phyloP scores from a whole-genome alignment of 768 basidiomycete genomes.

The Suillus fuscotomentosus region DNA sequence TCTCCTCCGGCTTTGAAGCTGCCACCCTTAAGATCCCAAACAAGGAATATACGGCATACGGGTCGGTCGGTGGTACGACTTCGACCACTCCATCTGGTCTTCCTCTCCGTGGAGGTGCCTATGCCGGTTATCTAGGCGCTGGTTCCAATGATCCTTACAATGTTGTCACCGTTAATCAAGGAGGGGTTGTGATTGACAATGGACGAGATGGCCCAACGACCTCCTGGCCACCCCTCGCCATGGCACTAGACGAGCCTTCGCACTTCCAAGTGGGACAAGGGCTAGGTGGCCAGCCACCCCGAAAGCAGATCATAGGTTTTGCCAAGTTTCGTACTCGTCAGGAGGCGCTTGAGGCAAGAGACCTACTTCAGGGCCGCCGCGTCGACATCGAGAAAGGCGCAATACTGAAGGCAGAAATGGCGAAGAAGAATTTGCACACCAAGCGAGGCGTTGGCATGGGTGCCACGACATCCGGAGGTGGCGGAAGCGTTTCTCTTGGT shows the following conservation, averaged over 20 bases:
- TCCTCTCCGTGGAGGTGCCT: constrained; percentile 34
- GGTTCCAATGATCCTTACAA: constrained; percentile 83
- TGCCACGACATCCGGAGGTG: constrained; percentile 28
- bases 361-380: constrained; percentile 82
- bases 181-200: constrained; percentile 78
- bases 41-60: constrained; percentile 82
- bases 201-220: constrained; percentile 71
- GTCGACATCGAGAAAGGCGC: constrained; percentile 93
- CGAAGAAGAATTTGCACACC: constrained; percentile 98
- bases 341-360: constrained; percentile 85
- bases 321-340: constrained; percentile 90
- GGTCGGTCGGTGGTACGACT: constrained; percentile 37
- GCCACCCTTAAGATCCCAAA: constrained; percentile 97
- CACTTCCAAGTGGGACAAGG: constrained; percentile 29
- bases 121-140: constrained; percentile 35
- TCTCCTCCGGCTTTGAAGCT: constrained; percentile 93
- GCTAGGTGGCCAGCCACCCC: constrained; percentile 45
- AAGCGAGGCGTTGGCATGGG: constrained; percentile 85
- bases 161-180: constrained; percentile 78
- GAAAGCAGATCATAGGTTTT: constrained; percentile 98
- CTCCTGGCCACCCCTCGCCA: constrained; percentile 55
- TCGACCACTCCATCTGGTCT: constrained; percentile 28
- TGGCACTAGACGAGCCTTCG: constrained; percentile 33
- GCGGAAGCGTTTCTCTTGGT: constrained; percentile 26
- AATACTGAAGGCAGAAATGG: constrained; percentile 97